Conservation (phyloP, 129 eudicot genomes). For the Pseudognaphalium luteoalbum region DNA sequence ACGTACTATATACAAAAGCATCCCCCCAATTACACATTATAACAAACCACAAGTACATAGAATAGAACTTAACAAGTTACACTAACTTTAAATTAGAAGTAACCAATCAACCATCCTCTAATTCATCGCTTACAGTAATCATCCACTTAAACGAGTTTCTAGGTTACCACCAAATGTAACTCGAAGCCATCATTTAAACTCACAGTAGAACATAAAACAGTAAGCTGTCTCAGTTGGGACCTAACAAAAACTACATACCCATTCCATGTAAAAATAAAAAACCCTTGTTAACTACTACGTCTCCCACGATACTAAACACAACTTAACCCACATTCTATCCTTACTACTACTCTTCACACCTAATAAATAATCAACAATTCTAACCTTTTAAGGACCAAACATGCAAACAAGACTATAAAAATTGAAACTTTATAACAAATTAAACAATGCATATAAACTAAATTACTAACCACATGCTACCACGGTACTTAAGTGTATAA, state of each 20-base stretch:
- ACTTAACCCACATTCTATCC: too few species aligned
- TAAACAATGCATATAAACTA: neutral
- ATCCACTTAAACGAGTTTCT: neutral
- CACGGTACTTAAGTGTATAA: constrained; percentile 75
- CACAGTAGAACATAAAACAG: neutral
- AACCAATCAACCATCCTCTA: neutral
- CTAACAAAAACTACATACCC: neutral
- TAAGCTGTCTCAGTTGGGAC: neutral
- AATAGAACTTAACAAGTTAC: too few species aligned
- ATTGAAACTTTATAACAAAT: too few species aligned
- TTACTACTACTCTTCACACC: too few species aligned
- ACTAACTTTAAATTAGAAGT: neutral
- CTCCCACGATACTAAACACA: too few species aligned
- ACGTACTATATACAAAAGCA: too few species aligned
- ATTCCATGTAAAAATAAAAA: neutral
- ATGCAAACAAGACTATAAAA: neutral
- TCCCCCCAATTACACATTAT: neutral
- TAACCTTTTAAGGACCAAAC: neutral
- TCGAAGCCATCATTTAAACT: neutral
- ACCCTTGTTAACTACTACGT: neutral
- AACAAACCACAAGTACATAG: neutral
- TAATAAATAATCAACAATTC: too few species aligned
- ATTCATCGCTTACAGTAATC: neutral
- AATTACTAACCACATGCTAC: constrained; percentile 77
- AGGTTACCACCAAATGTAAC: neutral